Base-by-base conservation (phyloP, 2,329 filamentous ascomycete species). In the Cordyceps pruinosa region DNA sequence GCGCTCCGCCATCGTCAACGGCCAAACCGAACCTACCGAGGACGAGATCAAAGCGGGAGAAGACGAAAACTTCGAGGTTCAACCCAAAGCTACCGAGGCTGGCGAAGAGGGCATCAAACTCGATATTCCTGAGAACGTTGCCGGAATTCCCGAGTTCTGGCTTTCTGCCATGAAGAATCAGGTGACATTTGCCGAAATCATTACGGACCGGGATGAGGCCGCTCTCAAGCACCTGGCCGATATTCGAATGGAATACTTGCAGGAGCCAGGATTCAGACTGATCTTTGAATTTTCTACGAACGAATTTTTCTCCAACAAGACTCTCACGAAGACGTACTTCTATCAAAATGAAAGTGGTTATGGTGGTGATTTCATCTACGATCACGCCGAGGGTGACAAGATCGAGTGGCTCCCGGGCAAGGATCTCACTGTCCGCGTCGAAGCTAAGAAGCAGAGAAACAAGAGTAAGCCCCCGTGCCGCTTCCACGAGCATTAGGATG, bases 101-200 rank as follows among this genome's bases (percentile, higher is more conserved):
- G 82, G 86, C 19, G 78, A 82, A 58, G 77, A 81, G 49, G 77
- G 78, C 23, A 75, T 81, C 68, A 77, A 85, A 61, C 75, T 79
- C 53, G 80, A 85, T 62, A 78, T 83, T 64, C 71, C 75, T 56
- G 77, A 81, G 65, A 63, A 73, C 37, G 72, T 87, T 63, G 80
- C 85, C 68, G 94, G 94, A 74, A 97, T 99, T 62, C 94, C 94
- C 62, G 94, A 99, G 77, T 99, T 99, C 83, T 99, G 94, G 94
- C 82, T 99, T 51, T 97, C 93, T 61, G 93, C 95, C 66, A 97
- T 99, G 93, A 99, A 99, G 84, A 99, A 99, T 81, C 93, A 97
- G 73, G 85, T 94, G 68, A 96, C 92, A 30, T 86, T 99, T 57
- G 90, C 93, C 57, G 95, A 99, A 77, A 96, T 97, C 85, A 97